These are phyloP conservation scores for Hypoxylon sp. DNA, from an alignment of 2,329 filamentous ascomycete species.

Conservation along the genomic window DNA sequence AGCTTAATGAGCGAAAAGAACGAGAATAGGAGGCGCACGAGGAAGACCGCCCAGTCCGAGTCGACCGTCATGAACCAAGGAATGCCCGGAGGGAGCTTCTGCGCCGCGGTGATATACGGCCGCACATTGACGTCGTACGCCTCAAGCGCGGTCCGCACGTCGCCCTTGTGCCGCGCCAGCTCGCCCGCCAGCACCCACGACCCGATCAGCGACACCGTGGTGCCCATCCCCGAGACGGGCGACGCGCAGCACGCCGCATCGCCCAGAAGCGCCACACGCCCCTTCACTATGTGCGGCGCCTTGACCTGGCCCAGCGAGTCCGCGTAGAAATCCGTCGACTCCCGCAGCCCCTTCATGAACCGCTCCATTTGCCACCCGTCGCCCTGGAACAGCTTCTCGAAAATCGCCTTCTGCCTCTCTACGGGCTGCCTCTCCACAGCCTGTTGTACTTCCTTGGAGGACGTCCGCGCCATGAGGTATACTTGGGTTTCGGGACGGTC, in stretches of 20 bases:
- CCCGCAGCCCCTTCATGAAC: slow-evolving; percentile 35
- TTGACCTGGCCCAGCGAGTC: slow-evolving; percentile 63
- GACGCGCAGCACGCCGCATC: slow-evolving; percentile 69
- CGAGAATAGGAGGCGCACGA: slow-evolving; percentile 43
- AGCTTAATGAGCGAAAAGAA: slow-evolving; percentile 48
- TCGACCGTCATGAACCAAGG: slow-evolving; percentile 45
- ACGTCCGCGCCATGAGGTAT: slow-evolving; percentile 50
- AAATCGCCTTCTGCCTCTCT: slow-evolving; percentile 46
- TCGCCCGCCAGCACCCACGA: slow-evolving; percentile 73
- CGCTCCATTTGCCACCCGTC: slow-evolving; percentile 45
- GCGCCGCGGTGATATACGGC: slow-evolving; percentile 61
- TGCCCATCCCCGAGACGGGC: slow-evolving; percentile 67
- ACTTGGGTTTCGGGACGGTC: slow-evolving; percentile 55
- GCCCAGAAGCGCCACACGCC: slow-evolving; percentile 66
- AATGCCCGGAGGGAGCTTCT: slow-evolving; percentile 51
- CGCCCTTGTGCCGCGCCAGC: slow-evolving; percentile 54
- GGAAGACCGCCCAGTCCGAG: slow-evolving; percentile 43
- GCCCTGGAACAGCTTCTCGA: slow-evolving; percentile 54
- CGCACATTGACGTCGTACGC: slow-evolving; percentile 62
- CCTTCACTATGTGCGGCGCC: slow-evolving; percentile 59
- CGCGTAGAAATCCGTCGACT: slow-evolving; percentile 60
- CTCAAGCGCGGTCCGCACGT: slow-evolving; percentile 56
- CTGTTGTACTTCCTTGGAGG: slow-evolving; percentile 26
- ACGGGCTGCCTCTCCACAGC: slow-evolving; percentile 35
- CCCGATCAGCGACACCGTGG: slow-evolving; percentile 63